Conservation (phyloP, 108 stramenopile genomes). For the Conticribra weissflogii region DNA sequence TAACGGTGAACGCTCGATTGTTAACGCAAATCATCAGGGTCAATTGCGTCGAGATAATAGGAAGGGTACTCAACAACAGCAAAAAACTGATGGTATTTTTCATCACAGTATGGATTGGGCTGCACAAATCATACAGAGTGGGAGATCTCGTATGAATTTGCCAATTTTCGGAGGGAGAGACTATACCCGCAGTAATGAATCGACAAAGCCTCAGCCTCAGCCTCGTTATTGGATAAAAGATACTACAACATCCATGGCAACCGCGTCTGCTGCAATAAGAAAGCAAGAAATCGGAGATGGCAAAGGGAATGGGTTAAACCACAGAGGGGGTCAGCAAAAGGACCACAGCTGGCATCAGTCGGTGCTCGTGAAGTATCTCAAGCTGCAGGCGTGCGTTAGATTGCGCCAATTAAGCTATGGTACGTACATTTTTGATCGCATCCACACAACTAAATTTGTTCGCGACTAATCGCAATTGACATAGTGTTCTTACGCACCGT, state of each 20-base stretch:
- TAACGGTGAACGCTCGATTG: conserved; percentile 7
- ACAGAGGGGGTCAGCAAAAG: neutral
- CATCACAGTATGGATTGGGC: conserved; percentile 31
- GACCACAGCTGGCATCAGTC: conserved; percentile 20
- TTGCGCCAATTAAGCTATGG: conserved; percentile 50
- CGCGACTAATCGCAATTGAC: no score
- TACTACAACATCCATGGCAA: conserved; percentile 47
- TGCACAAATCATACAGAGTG: conserved; percentile 2
- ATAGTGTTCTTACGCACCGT: no score
- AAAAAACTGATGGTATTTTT: neutral
- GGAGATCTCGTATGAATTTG: conserved; percentile 2
- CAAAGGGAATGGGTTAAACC: neutral
- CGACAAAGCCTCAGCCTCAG: neutral
- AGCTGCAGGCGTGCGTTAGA: conserved; percentile 39
- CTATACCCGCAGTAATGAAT: neutral
- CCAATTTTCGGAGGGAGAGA: neutral
- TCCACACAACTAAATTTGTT: no score
- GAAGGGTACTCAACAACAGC: neutral
- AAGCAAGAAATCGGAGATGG: conserved; percentile 2
- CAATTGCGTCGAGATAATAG: conserved; percentile 9
- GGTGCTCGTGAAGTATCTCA: conserved; percentile 33
- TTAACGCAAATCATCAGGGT: conserved; percentile 8
- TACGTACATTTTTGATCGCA: conserved; percentile 5
- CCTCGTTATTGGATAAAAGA: conserved; percentile 42
- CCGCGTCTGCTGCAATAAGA: conserved; percentile 33